Evolutionary conservation across 352 stramenopile species (phyloP).

Genomic region (Pythium coloratum): DNA sequence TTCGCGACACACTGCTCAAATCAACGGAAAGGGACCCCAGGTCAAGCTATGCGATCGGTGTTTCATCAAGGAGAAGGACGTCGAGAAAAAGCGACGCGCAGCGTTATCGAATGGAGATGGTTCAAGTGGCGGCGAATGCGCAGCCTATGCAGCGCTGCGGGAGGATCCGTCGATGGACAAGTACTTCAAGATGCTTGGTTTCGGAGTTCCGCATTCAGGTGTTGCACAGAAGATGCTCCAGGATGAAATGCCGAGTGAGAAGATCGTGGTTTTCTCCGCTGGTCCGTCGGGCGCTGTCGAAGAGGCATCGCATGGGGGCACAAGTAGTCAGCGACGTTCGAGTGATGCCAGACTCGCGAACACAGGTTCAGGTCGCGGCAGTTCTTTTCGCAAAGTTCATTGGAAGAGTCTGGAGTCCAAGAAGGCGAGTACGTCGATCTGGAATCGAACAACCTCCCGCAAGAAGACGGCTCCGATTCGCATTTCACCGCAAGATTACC

Average conservation of each 20-base stretch:
- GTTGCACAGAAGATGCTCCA: constrained; percentile 83
- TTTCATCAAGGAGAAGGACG: constrained; percentile 72
- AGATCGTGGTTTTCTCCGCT: constrained; percentile 57
- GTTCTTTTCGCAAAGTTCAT: constrained; percentile 76
- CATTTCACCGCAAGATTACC: constrained; percentile 67
- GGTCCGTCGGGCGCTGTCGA: constrained; percentile 35
- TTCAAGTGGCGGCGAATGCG: constrained; percentile 33
- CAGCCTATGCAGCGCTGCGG: constrained; percentile 54
- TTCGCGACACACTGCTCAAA: constrained; percentile 51
- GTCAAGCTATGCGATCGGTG: constrained; percentile 71
- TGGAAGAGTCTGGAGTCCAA: constrained; percentile 73
- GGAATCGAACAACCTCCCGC: constrained; percentile 60
- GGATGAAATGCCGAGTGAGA: constrained; percentile 63
- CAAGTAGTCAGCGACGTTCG: background rate
- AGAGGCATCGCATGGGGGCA: background rate
- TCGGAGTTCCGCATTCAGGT: constrained; percentile 64
- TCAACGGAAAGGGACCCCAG: constrained; percentile 41
- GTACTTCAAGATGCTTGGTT: constrained; percentile 86
- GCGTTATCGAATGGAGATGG: constrained; percentile 7
- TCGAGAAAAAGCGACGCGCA: constrained; percentile 43
- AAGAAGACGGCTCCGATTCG: constrained; percentile 69
- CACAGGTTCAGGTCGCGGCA: constrained; percentile 37
- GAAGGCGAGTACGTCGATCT: constrained; percentile 67
- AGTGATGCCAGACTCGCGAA: constrained; percentile 6
- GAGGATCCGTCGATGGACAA: constrained; percentile 71